A percentile compares a stretch with the other conserved stretches of the same genome.
Evolutionary conservation across 306 rosid species (phyloP).

Genomic region (Cicer bijugum): DNA sequence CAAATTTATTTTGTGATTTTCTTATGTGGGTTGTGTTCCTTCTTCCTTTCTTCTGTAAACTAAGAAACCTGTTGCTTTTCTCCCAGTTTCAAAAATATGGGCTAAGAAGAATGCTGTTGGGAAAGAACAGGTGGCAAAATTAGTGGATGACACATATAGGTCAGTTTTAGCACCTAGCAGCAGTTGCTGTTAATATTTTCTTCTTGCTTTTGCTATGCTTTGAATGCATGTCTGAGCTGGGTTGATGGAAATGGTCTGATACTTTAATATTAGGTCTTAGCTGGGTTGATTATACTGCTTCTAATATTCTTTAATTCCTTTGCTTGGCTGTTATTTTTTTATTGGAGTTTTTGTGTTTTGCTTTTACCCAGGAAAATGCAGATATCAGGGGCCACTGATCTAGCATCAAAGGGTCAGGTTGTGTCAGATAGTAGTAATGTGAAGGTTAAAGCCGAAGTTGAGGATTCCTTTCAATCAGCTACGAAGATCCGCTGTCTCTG

Average conservation of each 20-base stretch:
- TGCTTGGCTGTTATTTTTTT: slow-evolving; percentile 23
- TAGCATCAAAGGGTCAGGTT: slow-evolving; percentile 86
- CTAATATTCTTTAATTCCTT: slow-evolving; percentile 11
- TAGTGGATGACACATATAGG: slow-evolving; percentile 92
- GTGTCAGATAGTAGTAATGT: slow-evolving; percentile 79
- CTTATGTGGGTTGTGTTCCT: slow-evolving; percentile 23
- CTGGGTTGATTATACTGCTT: slow-evolving; percentile 28
- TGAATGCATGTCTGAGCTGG: not conserved
- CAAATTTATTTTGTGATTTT: slow-evolving; percentile 11
- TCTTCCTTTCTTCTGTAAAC: slow-evolving; percentile 14
- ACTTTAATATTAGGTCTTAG: slow-evolving; percentile 28
- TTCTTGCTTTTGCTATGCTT: slow-evolving; percentile 31
- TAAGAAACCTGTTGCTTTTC: slow-evolving; percentile 26
- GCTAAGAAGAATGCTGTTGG: slow-evolving; percentile 80
- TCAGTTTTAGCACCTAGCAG: slow-evolving; percentile 53
- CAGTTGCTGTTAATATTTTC: slow-evolving; percentile 9
- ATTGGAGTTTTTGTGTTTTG: slow-evolving; percentile 36
- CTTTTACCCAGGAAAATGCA: slow-evolving; percentile 84
- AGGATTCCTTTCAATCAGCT: slow-evolving; percentile 70
- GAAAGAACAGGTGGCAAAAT: slow-evolving; percentile 88
- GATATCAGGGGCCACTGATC: slow-evolving; percentile 88
- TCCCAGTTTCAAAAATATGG: slow-evolving; percentile 70
- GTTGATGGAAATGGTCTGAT: slow-evolving; percentile 18
- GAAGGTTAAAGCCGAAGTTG: slow-evolving; percentile 81
- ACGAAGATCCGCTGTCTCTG: slow-evolving; percentile 88